A percentile compares a stretch with the other conserved stretches of the same genome.
These are phyloP conservation scores for Diaporthe sp. DNA, from an alignment of 2,329 filamentous ascomycete genomes.

Conservation along the genomic window DNA sequence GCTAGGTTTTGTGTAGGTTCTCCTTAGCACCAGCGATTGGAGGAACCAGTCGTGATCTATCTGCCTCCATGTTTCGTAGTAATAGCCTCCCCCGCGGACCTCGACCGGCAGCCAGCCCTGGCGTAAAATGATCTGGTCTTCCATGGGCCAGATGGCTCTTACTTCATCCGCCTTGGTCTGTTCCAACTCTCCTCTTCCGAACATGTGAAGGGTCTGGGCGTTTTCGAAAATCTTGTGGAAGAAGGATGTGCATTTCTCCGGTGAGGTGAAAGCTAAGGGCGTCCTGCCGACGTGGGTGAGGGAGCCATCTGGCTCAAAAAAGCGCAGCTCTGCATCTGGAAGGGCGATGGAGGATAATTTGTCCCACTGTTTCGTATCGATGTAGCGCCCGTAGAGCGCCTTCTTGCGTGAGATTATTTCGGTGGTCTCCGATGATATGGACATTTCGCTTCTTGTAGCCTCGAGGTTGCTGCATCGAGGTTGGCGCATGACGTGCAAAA, in stretches of 20 bases:
- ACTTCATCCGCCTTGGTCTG: constrained; percentile 45
- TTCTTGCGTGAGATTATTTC: constrained; percentile 47
- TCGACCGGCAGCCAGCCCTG: not conserved
- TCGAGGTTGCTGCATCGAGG: no score
- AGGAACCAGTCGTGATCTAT: constrained; percentile 33
- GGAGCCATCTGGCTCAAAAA: constrained; percentile 8
- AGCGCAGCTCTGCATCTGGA: constrained; percentile 43
- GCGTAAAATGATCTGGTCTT: not conserved
- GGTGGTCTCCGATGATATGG: constrained; percentile 43
- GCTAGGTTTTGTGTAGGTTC: constrained; percentile 9
- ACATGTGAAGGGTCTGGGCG: constrained; percentile 46
- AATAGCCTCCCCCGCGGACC: constrained; percentile 24
- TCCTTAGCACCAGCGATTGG: constrained; percentile 1
- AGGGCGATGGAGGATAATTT: constrained; percentile 45
- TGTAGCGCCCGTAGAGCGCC: constrained; percentile 45
- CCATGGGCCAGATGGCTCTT: constrained; percentile 44
- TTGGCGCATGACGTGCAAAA: no score
- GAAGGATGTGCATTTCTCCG: constrained; percentile 41
- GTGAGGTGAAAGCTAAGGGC: constrained; percentile 22
- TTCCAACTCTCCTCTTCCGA: constrained; percentile 46
- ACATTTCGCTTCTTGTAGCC: not conserved
- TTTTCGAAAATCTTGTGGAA: constrained; percentile 44
- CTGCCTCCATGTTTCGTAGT: constrained; percentile 36
- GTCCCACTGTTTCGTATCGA: constrained; percentile 48
- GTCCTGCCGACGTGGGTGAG: not conserved